Conservation (phyloP, 2,329 filamentous ascomycete genomes). For the Daldinia eschscholtzii region DNA sequence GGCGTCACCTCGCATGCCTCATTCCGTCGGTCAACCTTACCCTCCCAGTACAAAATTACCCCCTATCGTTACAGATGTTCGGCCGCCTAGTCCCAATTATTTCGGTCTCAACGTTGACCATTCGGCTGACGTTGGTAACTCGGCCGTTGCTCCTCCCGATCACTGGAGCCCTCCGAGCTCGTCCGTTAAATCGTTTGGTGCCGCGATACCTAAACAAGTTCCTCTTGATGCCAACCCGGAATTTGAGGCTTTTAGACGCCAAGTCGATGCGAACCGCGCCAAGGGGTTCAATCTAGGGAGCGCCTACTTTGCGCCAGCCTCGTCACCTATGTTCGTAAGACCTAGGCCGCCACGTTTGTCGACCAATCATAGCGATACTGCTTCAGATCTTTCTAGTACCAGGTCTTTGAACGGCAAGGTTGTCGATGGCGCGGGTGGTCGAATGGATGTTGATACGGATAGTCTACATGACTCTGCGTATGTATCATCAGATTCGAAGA, state of each 20-base stretch:
- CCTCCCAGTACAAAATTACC: slow-evolving; percentile 62
- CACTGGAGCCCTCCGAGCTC: slow-evolving; percentile 82
- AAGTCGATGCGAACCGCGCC: slow-evolving; percentile 74
- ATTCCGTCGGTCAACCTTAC: slow-evolving; percentile 67
- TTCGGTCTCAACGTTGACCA: slow-evolving; percentile 81
- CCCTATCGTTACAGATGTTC: slow-evolving; percentile 56
- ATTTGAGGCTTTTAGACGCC: slow-evolving; percentile 82
- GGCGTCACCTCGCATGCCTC: slow-evolving; percentile 64
- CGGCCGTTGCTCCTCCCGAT: slow-evolving; percentile 71
- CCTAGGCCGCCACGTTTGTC: slow-evolving; percentile 62
- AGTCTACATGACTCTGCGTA: slow-evolving; percentile 66
- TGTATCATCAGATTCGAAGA: slow-evolving; percentile 66
- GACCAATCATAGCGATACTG: slow-evolving; percentile 61
- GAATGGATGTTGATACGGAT: slow-evolving; percentile 62
- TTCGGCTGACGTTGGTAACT: slow-evolving; percentile 71
- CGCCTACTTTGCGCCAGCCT: slow-evolving; percentile 59
- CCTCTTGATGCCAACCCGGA: slow-evolving; percentile 82
- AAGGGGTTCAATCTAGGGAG: slow-evolving; percentile 63
- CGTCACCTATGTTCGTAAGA: slow-evolving; percentile 51
- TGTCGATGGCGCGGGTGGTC: slow-evolving; percentile 41
- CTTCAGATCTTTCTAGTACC: slow-evolving; percentile 52
- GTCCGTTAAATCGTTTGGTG: slow-evolving; percentile 76
- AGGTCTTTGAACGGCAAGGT: slow-evolving; percentile 43
- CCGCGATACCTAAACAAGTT: slow-evolving; percentile 75
- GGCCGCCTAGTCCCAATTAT: slow-evolving; percentile 82